Conservation (phyloP, 768 basidiomycete species). For the Boletellus ananas region DNA sequence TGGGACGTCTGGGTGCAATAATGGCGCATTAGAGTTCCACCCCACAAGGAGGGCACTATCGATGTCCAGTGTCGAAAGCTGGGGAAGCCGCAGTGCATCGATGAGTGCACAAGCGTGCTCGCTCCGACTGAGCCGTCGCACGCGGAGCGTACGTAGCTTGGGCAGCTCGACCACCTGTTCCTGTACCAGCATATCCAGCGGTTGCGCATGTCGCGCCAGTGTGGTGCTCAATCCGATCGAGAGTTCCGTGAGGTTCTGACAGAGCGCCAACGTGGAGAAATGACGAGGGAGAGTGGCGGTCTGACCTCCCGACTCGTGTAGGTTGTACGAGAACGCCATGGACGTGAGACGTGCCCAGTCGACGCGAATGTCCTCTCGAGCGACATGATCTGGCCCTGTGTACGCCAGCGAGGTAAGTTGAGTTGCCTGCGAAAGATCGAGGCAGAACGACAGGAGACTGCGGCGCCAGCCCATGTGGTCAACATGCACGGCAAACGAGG, state of each 20-base stretch:
- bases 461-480: slow-evolving; percentile 29
- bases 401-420: slow-evolving; percentile 22
- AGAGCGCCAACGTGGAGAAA: slow-evolving; percentile 13
- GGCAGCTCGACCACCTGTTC: slow-evolving; percentile 16
- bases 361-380: slow-evolving; percentile 20
- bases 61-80: slow-evolving; percentile 19
- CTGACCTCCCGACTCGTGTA: slow-evolving; percentile 25
- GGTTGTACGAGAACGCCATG: slow-evolving; percentile 21
- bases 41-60: slow-evolving; percentile 18
- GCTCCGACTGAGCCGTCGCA: slow-evolving; percentile 20
- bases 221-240: slow-evolving; percentile 21
- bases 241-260: slow-evolving; percentile 20
- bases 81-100: slow-evolving; percentile 20
- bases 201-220: slow-evolving; percentile 13
- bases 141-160: slow-evolving; percentile 17
- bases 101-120: slow-evolving; percentile 16
- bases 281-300: slow-evolving; percentile 19
- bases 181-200: slow-evolving; percentile 5
- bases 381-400: slow-evolving; percentile 23
- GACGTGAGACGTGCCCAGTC: slow-evolving; percentile 25
- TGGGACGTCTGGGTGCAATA: slow-evolving; percentile 12
- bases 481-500: slow-evolving; percentile 21
- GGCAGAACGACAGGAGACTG: slow-evolving; percentile 14
- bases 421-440: slow-evolving; percentile 18
- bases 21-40: slow-evolving; percentile 9